Base-by-base conservation (phyloP, 495 filamentous ascomycete genomes). In the Aspergillus olivimuriae region DNA sequence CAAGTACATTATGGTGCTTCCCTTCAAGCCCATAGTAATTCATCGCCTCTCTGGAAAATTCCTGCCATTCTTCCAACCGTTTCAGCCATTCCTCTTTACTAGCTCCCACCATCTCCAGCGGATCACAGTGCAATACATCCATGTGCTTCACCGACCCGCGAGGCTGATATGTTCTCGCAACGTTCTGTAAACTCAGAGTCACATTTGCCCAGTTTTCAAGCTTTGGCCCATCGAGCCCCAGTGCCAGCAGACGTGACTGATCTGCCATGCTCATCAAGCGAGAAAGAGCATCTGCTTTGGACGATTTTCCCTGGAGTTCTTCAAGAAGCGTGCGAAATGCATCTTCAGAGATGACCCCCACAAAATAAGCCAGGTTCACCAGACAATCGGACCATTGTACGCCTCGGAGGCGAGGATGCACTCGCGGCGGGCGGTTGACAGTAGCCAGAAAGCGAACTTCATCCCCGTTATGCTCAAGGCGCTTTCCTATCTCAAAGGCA, bases 61-160 rank as follows among this genome's bases (percentile, higher is more conserved):
- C 56, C 9, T 45, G 30, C 72, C 70, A 76, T 22, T 39, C 41
- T 0, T 34, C 35, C 34, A 74, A 53, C 1, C 55, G 50, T 19
- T 43, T 23, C 9, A 67, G 24, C 72, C 69, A 75, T 32, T 69
- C 64, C 34, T 66, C 48, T 9, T 44, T 50, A n/a, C 43, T 51
- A 20, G 46, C 43, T 7, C 61, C 65, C n/a, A 56, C 57, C 0
- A 39, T 47, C 16, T 56, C 57, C 12, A 70, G 43, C 7, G 71
- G 71, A 4, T 56, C 45, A 12, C 61, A 65, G 15, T 63, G 52
- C 35, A 76, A 74, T 4, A 75, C 59, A 43, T 76, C 71, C 44
- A 76, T 64, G 1, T 37, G 23, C 1, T 41, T 35, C 0, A 76
- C 63, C 3, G 8, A 38, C 0, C 70, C 70, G 2, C 1, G 9